Conservation (phyloP, 2,329 filamentous ascomycete genomes). For the Blumeria graminis region DNA sequence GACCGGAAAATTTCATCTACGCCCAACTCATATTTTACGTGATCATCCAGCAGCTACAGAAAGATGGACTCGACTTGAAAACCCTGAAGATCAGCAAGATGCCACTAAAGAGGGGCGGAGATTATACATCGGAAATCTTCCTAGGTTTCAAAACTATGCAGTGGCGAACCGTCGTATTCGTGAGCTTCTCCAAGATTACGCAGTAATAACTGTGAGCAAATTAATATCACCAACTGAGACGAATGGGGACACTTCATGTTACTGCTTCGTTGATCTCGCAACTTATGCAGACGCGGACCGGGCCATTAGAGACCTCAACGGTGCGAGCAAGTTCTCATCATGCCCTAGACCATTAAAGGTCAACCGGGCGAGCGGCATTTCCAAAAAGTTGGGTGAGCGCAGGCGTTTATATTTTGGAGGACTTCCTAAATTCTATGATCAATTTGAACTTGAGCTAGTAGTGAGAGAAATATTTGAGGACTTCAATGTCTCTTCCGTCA, state of each 20-base stretch:
- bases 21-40: not conserved
- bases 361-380: constrained; percentile 4
- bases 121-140: constrained; percentile 27
- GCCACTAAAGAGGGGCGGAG: constrained; percentile 17
- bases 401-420: constrained; percentile 26
- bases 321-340: constrained; percentile 6
- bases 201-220: constrained; percentile 18
- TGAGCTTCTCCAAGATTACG: constrained; percentile 23
- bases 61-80: constrained; percentile 10
- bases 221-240: constrained; percentile 31
- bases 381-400: constrained; percentile 13
- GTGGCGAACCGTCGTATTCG: constrained; percentile 23
- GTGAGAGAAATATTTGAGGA: constrained; percentile 22
- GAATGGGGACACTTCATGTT: constrained; percentile 32
- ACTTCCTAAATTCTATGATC: constrained; percentile 23
- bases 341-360: constrained; percentile 7
- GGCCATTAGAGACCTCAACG: constrained; percentile 22
- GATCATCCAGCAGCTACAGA: constrained; percentile 5
- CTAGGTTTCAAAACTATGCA: constrained; percentile 23
- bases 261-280: constrained; percentile 40
- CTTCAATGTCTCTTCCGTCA: constrained; percentile 19
- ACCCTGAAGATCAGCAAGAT: constrained; percentile 5
- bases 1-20: constrained; percentile 3
- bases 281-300: constrained; percentile 27
- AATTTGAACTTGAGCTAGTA: constrained; percentile 22